These are phyloP conservation scores for Biscogniauxia marginata DNA, from an alignment of 2,329 filamentous ascomycete genomes.

Conservation along the genomic window DNA sequence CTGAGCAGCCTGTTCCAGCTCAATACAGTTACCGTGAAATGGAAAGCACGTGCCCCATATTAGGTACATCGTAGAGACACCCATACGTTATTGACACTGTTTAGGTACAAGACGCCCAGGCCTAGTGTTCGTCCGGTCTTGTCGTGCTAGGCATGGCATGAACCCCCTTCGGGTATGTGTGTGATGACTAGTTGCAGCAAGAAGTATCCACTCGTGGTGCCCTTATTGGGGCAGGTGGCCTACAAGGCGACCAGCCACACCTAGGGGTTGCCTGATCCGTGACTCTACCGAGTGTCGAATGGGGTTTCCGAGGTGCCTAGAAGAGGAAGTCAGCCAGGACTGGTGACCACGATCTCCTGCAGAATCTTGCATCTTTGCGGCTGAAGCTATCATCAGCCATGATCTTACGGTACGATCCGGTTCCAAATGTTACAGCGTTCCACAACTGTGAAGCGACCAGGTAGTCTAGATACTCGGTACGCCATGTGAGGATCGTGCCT, in stretches of 20 bases:
- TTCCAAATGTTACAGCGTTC: neutral
- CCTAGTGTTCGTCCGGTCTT: neutral
- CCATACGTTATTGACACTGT: neutral
- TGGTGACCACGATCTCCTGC: neutral
- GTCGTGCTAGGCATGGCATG: neutral
- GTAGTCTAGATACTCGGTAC: neutral
- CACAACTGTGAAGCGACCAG: neutral
- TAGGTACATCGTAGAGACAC: neutral
- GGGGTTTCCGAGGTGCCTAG: neutral
- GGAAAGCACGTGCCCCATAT: neutral
- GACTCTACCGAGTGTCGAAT: neutral
- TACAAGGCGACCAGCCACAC: too few species aligned
- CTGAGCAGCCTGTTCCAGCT: neutral
- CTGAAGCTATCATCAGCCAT: neutral
- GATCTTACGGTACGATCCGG: neutral
- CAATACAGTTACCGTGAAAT: neutral
- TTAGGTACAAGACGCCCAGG: neutral
- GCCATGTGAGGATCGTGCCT: neutral
- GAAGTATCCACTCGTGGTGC: neutral
- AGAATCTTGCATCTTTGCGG: neutral
- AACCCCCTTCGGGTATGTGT: neutral
- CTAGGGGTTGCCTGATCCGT: neutral
- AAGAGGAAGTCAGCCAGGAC: neutral
- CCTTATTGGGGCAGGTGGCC: neutral
- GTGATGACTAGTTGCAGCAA: neutral